Conservation (phyloP, 192 early-diverging fungal species). For the Coemansia sp. region DNA sequence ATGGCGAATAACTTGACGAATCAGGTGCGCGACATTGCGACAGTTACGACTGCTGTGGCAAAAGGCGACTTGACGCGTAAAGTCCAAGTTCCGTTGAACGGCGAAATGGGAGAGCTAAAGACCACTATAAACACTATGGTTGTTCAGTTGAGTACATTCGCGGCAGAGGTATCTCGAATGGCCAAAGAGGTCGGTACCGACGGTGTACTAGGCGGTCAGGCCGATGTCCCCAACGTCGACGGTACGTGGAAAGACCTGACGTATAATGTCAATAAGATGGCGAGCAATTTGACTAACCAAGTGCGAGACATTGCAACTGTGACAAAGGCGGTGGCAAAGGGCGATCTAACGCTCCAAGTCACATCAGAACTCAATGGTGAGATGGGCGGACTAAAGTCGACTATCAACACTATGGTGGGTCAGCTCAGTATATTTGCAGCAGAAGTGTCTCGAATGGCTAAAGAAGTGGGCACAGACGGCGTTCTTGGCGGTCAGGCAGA, state of each 20-base stretch:
- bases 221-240: conserved; percentile 56
- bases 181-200: conserved; percentile 68
- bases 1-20: conserved; percentile 59
- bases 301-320: conserved; percentile 58
- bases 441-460: conserved; percentile 60
- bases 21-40: conserved; percentile 60
- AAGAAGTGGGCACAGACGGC: conserved; percentile 73
- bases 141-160: conserved; percentile 61
- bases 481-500: conserved; percentile 65
- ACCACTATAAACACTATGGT: conserved; percentile 66
- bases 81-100: conserved; percentile 10
- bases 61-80: conserved; percentile 21
- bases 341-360: conserved; percentile 19
- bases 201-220: conserved; percentile 65
- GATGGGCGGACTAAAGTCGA: conserved; percentile 14
- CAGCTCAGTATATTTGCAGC: conserved; percentile 14
- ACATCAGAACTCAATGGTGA: conserved; percentile 14
- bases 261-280: conserved; percentile 61
- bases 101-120: conserved; percentile 40
- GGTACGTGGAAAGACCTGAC: conserved; percentile 61
- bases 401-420: conserved; percentile 33
- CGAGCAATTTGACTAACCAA: conserved; percentile 59
- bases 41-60: conserved; percentile 49
- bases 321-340: conserved; percentile 20
- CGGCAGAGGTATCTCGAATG: conserved; percentile 63